These are phyloP conservation scores for Colletotrichum destructivum DNA, from an alignment of 2,329 filamentous ascomycete species.

Conservation along the genomic window DNA sequence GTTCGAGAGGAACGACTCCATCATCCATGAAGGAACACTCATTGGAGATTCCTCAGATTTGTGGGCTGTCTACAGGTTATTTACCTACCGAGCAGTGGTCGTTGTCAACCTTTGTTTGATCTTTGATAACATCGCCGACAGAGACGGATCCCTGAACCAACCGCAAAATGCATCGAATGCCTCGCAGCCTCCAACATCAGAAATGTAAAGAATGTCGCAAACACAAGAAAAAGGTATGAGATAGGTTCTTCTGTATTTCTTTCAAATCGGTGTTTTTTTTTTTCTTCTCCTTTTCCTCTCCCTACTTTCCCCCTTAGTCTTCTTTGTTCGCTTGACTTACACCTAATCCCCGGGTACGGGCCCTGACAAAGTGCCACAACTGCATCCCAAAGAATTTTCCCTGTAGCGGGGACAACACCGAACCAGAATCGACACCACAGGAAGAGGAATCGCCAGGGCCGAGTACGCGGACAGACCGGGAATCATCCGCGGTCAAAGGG, in stretches of 20 bases:
- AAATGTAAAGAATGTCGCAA: constrained; percentile 9
- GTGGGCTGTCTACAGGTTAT: background rate
- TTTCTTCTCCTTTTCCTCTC: fast-evolving
- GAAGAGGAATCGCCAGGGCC: background rate
- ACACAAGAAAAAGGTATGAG: background rate
- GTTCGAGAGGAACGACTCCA: background rate
- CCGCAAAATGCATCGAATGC: constrained; percentile 1
- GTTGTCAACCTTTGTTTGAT: background rate
- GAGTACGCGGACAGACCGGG: background rate
- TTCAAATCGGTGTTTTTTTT: too few species aligned
- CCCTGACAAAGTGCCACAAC: background rate
- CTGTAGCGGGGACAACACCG: background rate
- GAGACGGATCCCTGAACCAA: background rate
- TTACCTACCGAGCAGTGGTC: background rate
- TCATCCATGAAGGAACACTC: background rate
- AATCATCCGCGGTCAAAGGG: background rate
- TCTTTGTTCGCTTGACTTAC: background rate
- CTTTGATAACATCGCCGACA: background rate
- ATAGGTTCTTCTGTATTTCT: background rate
- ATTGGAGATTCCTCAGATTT: background rate
- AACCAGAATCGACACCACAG: background rate
- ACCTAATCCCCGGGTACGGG: background rate
- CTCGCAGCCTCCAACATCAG: constrained; percentile 4
- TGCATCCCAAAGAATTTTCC: background rate
- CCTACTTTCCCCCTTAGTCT: background rate